phyloP scores from a whole-genome alignment of 1,284 basidiomycete genomes.

The Neotropicomus parvogracilis region DNA sequence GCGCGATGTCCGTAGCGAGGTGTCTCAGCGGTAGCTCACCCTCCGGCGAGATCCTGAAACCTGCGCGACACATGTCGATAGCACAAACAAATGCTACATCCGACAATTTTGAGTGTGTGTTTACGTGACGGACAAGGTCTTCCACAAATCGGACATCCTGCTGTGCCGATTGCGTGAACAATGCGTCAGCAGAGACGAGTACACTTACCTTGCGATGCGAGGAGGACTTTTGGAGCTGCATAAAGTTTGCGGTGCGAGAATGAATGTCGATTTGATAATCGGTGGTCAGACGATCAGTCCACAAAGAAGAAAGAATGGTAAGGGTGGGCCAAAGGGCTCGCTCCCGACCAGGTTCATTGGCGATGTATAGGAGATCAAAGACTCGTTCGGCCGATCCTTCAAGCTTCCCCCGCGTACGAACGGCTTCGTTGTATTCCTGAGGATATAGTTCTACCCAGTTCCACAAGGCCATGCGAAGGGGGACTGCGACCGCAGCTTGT shows the following conservation, averaged over 20 bases:
- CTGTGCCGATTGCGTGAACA: conserved; percentile 6
- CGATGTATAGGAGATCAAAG: conserved; percentile 71
- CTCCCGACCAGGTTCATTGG: conserved; percentile 52
- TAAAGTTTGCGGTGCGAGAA: conserved; percentile 33
- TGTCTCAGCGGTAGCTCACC: conserved; percentile 69
- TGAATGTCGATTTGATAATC: conserved; percentile 47
- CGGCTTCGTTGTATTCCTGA: conserved; percentile 73
- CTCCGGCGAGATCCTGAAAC: conserved; percentile 61
- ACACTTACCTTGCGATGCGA: conserved; percentile 41
- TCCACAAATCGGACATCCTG: conserved; percentile 57
- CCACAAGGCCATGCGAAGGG: conserved; percentile 83
- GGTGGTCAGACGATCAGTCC: conserved; percentile 67
- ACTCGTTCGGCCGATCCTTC: conserved; percentile 82
- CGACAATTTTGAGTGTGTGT: conserved; percentile 48
- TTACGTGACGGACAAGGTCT: conserved; percentile 51
- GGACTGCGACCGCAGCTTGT: conserved; percentile 69
- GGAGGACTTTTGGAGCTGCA: conserved; percentile 31
- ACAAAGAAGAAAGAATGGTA: conserved; percentile 72
- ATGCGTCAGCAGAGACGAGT: background rate
- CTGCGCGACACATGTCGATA: conserved; percentile 80
- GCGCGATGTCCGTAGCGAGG: conserved; percentile 70
- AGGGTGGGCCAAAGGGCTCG: conserved; percentile 80
- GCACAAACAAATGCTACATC: conserved; percentile 73
- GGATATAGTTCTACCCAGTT: conserved; percentile 89
- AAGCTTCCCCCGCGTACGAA: conserved; percentile 59